Evolutionary conservation across 2,329 filamentous ascomycete genomes (phyloP).

Genomic region (Aspergillus quadricinctus): DNA sequence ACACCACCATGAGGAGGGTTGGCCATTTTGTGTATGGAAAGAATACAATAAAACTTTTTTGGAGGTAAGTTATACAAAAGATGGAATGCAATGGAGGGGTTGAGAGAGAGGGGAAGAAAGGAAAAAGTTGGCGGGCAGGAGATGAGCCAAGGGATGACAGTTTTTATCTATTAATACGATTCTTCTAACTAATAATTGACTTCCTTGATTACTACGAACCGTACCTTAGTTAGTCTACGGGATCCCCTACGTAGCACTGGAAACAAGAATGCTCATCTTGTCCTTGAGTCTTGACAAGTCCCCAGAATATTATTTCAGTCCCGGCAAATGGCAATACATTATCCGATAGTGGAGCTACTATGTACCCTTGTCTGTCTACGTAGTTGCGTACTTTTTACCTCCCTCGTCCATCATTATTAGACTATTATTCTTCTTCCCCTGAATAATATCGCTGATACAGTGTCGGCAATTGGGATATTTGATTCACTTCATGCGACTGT

Average conservation of each 20-base stretch:
- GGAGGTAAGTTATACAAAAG: neutral
- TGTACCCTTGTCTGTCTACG: neutral
- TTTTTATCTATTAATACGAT: neutral
- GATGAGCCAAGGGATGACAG: neutral
- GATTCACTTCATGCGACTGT: neutral
- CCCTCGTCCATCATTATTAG: neutral
- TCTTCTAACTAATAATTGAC: neutral
- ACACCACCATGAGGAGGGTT: conserved; percentile 75
- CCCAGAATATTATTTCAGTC: neutral
- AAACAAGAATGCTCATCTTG: neutral
- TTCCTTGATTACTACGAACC: neutral
- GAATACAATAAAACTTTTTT: neutral
- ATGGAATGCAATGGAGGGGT: neutral
- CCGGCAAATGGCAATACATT: neutral
- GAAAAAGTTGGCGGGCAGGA: neutral
- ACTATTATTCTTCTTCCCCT: neutral
- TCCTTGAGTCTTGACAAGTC: neutral
- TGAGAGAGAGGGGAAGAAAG: neutral
- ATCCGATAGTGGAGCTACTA: neutral
- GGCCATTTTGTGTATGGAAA: conserved; percentile 37
- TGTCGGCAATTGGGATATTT: neutral
- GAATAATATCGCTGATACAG: neutral
- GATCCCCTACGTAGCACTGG: neutral
- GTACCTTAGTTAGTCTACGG: too few species aligned
- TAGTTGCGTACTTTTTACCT: neutral